Conservation (phyloP, 176 grass and related monocot genomes). For the Carex myosuroides region DNA sequence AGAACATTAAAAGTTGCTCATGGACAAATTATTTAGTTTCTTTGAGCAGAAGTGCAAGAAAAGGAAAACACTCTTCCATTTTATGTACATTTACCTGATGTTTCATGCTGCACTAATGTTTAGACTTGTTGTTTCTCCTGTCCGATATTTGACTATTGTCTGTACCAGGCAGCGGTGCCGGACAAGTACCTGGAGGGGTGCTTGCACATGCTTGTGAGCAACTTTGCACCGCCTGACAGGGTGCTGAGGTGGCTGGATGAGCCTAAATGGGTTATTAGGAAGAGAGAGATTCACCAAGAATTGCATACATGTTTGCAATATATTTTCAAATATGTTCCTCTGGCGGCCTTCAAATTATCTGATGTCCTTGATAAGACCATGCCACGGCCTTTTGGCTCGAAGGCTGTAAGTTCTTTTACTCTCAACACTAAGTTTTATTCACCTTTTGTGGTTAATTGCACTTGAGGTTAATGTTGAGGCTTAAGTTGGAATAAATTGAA, state of each 20-base stretch:
- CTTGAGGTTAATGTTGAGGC: background rate
- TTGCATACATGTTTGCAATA: slow-evolving; percentile 24
- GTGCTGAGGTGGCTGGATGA: background rate
- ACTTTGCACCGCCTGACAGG: slow-evolving; percentile 26
- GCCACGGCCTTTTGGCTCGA: slow-evolving; percentile 20
- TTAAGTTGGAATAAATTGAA: background rate
- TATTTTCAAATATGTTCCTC: slow-evolving; percentile 28
- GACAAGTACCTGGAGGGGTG: slow-evolving; percentile 36
- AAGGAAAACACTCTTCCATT: background rate
- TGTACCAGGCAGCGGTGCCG: slow-evolving; percentile 31
- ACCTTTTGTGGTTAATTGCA: background rate
- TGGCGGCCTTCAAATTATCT: slow-evolving; percentile 31
- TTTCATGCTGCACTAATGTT: background rate
- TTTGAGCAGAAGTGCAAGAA: background rate
- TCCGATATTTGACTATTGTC: background rate
- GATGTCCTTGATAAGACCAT: slow-evolving; percentile 26
- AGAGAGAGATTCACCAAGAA: slow-evolving; percentile 33
- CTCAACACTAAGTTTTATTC: background rate
- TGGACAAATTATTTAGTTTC: background rate
- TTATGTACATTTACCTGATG: background rate
- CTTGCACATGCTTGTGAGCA: slow-evolving; percentile 38
- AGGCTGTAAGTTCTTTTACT: slow-evolving; percentile 26
- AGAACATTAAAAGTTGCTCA: background rate
- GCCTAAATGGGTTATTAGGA: slow-evolving; percentile 20
- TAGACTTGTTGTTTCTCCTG: background rate